Conservation (phyloP, 2,329 filamentous ascomycete genomes). For the Nothophaeocryptopus gaeumannii region DNA sequence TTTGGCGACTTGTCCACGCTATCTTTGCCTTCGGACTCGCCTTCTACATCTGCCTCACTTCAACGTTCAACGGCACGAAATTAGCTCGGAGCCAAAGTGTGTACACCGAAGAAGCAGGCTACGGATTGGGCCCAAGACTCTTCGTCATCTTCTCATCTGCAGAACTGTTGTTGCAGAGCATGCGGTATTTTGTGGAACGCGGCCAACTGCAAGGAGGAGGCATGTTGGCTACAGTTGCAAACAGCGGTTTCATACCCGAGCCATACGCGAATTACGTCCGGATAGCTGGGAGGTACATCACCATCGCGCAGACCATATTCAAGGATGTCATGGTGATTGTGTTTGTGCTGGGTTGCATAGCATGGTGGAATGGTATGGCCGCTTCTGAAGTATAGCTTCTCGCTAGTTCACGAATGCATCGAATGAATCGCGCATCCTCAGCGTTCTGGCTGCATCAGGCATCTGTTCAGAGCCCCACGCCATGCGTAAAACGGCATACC, state of each 20-base stretch:
- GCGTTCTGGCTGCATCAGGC: too few species aligned
- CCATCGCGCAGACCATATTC: slow-evolving; percentile 69
- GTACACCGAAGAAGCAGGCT: slow-evolving; percentile 41
- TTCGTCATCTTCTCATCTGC: slow-evolving; percentile 80
- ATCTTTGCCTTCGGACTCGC: slow-evolving; percentile 68
- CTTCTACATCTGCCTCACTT: slow-evolving; percentile 65
- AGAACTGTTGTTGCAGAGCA: slow-evolving; percentile 69
- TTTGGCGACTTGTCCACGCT: slow-evolving; percentile 74
- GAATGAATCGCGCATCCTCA: too few species aligned
- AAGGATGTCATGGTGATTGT: slow-evolving; percentile 72
- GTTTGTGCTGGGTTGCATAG: slow-evolving; percentile 66
- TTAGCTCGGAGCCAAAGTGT: slow-evolving; percentile 48
- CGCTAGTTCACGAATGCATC: background rate
- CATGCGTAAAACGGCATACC: background rate
- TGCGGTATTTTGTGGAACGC: slow-evolving; percentile 67
- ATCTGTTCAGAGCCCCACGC: too few species aligned
- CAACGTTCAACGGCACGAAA: slow-evolving; percentile 66
- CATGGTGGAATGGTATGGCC: slow-evolving; percentile 44
- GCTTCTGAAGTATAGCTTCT: slow-evolving; percentile 16
- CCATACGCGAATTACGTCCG: slow-evolving; percentile 61
- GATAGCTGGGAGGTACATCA: slow-evolving; percentile 62
- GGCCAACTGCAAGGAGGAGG: slow-evolving; percentile 57
- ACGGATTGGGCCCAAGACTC: slow-evolving; percentile 53
- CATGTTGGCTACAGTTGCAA: slow-evolving; percentile 61
- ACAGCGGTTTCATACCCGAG: slow-evolving; percentile 60